phyloP scores from a whole-genome alignment of 202 grass and related monocot species.

The Musa balbisiana region DNA sequence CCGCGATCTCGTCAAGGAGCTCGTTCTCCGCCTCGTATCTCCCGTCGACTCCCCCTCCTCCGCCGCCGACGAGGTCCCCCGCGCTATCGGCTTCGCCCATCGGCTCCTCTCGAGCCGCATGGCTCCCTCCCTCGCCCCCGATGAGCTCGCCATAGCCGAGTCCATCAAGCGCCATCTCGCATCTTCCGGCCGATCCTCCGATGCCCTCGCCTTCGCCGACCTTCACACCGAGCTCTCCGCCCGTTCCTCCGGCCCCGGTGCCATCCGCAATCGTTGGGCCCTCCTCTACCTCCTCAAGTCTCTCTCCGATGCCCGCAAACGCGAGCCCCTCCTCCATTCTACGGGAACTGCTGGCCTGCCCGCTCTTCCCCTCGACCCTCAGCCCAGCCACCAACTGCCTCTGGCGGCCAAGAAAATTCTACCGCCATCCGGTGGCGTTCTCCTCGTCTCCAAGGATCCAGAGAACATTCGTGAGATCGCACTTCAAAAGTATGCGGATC shows the following conservation, averaged over 20 bases:
- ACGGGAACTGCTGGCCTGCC: constrained; percentile 35
- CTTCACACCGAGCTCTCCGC: constrained; percentile 85
- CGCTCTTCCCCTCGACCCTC: constrained; percentile 28
- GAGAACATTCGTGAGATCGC: constrained; percentile 85
- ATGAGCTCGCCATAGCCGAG: constrained; percentile 80
- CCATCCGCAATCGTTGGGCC: constrained; percentile 62
- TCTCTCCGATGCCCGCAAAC: constrained; percentile 46
- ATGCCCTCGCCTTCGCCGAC: constrained; percentile 72
- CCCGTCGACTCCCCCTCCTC: background rate
- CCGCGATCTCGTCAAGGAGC: constrained; percentile 79
- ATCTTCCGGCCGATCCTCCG: constrained; percentile 49
- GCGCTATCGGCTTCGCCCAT: constrained; percentile 54
- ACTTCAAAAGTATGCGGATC: constrained; percentile 74
- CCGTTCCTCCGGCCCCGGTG: constrained; percentile 46
- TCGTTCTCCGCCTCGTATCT: constrained; percentile 62
- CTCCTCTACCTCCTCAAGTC: constrained; percentile 93
- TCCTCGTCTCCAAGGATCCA: constrained; percentile 71
- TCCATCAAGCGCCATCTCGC: constrained; percentile 83
- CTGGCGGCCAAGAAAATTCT: constrained; percentile 23
- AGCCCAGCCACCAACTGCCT: constrained; percentile 6
- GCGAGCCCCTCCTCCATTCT: constrained; percentile 12
- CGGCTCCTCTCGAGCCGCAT: constrained; percentile 87
- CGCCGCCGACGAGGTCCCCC: constrained; percentile 26
- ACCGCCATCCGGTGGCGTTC: constrained; percentile 43
- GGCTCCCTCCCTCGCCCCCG: constrained; percentile 49